Conservation (phyloP, 2,329 filamentous ascomycete species). For the Aspergillus ibericus region DNA sequence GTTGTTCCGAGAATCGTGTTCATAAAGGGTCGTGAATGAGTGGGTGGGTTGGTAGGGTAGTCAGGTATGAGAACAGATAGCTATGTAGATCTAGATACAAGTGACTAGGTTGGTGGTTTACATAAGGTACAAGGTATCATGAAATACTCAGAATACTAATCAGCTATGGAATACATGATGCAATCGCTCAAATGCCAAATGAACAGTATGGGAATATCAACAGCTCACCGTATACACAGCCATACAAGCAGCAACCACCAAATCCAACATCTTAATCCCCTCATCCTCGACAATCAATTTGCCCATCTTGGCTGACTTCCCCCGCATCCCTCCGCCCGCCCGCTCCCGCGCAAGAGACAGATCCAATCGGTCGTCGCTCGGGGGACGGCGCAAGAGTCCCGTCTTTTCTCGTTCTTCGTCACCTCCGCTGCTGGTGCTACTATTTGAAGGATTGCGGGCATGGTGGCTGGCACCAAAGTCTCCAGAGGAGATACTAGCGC, state of each 20-base stretch:
- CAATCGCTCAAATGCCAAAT: neutral
- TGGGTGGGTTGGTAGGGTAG: no score
- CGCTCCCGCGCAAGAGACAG: constrained; percentile 76
- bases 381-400: constrained; percentile 26
- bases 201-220: neutral
- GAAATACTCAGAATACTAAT: no score
- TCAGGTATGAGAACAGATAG: no score
- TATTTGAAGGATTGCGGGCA: constrained; percentile 33
- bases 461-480: constrained; percentile 8
- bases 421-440: constrained; percentile 29
- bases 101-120: no score
- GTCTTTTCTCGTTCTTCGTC: constrained; percentile 13
- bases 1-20: no score
- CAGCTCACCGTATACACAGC: constrained; percentile 58
- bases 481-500: constrained; percentile 21
- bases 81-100: no score
- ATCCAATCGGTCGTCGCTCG: constrained; percentile 58
- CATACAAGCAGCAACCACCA: constrained; percentile 87
- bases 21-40: no score
- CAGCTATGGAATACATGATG: no score
- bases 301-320: constrained; percentile 86
- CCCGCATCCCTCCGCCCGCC: constrained; percentile 81
- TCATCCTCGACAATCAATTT: constrained; percentile 89
- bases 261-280: constrained; percentile 91
- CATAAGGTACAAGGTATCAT: no score